Base-by-base conservation (phyloP, 1,139 yeast species). In the Entelexis paramagnoliae region DNA sequence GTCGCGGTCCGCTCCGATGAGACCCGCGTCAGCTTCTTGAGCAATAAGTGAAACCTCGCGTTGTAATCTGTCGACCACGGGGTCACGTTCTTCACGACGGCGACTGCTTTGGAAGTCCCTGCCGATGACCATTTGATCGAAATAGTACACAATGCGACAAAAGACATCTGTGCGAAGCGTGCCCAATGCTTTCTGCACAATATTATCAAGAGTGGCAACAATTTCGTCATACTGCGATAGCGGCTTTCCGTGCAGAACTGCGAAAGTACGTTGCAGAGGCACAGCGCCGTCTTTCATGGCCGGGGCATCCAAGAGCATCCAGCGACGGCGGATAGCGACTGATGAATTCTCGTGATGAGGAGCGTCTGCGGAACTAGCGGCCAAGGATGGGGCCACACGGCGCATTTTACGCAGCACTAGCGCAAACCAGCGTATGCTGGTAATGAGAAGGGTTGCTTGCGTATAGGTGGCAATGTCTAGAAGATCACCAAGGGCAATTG, bases 131-230 rank as follows among this genome's bases (percentile, higher is more conserved):
- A 75, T 63, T 51, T 71, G 72, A 13, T 80, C 77, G 42, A 83
- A 73, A 61, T 76, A 78, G 63, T 78, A 79, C 17, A 83, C 74
- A 2, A 80, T 75, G 54, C 83, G 76, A 51, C 79, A 74, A 55
- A 88, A 72, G 45, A 81, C 65, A 62, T 83, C 91, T 57, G 80
- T 80, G 50, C 94, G 70, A 43, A 86, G 68, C 3, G 82, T 73
- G 22, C 80, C 62, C 49, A 83, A 68, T 5, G 83, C 69, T 29
- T 71, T 70, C 43, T 72, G 71, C 22, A 77, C 72, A 38, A 83
- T 70, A 3, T 62, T 58, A 51, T 72, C 73, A 57, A 84, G 75
- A 1, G 68, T 70, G 2, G 63, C 55, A 0, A 81, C 66, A 2
- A 77, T 67, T 3, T 65, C 65, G 55, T 79, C 78, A 62, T 81